These are phyloP conservation scores for Picea glauca DNA, from an alignment of 75 land plant species.

Conservation along the genomic window DNA sequence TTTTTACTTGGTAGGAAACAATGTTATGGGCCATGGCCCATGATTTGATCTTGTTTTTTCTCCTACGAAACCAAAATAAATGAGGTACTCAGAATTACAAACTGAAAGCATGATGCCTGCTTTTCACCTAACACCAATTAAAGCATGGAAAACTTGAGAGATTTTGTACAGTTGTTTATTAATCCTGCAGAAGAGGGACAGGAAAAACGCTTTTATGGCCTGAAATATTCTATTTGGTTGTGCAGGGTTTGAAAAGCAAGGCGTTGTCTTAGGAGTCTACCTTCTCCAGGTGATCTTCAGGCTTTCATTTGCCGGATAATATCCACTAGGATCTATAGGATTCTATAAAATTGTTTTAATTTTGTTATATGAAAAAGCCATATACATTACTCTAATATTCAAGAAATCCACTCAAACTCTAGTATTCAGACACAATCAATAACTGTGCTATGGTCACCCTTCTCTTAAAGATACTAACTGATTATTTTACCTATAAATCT, in stretches of 20 bases:
- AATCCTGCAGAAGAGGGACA: background rate
- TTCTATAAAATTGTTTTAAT: background rate
- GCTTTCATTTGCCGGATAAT: background rate
- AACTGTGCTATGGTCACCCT: background rate
- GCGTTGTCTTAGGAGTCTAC: conserved; percentile 24
- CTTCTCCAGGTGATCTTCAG: conserved; percentile 30
- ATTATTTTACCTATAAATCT: background rate
- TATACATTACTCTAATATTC: background rate
- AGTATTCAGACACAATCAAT: background rate
- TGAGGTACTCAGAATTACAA: too few relatives aligned
- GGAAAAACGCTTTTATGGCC: conserved; percentile 1
- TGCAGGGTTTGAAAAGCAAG: conserved; percentile 32
- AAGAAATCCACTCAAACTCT: background rate
- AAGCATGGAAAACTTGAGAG: background rate
- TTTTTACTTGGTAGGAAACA: too few relatives aligned
- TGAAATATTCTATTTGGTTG: background rate
- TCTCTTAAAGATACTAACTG: background rate
- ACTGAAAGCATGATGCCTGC: too few relatives aligned
- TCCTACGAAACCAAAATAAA: too few relatives aligned
- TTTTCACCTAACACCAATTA: too few relatives aligned
- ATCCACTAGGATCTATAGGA: background rate
- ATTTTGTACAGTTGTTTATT: background rate
- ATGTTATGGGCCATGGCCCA: too few relatives aligned
- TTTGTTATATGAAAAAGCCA: background rate
- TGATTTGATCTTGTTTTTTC: too few relatives aligned